Evolutionary conservation across 768 basidiomycete genomes (phyloP), one percentile per base, ranked within the genome.

Genomic region (Candolleomyces efflorescens): DNA sequence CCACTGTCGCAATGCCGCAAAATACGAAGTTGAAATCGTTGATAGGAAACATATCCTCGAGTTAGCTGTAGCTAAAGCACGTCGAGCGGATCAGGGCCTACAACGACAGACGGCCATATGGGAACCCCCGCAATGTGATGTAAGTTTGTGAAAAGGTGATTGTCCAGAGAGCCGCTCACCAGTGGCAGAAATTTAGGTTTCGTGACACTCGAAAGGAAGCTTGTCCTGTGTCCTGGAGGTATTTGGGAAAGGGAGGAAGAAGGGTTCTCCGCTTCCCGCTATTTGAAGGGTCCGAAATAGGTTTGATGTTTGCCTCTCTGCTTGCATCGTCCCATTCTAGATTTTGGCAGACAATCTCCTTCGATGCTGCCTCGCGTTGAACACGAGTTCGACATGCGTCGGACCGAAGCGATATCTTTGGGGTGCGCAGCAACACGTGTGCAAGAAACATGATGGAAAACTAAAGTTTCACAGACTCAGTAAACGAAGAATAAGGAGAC

Each of bases 1-100:
- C 82, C 61, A 84, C 77, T 15, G 83, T 83, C 27, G 83, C 82
- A 56, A 85, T 72, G 59, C 82, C 80, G 53, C 77, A 80, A 55
- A 82, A 76, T 26, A 82, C 78, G 58, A 82, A 73, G 68, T 79
- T 82, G 65, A 83, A 73, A 59, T 84, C 83, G 53, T 71, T 71
- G 15, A 78, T 73, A 52, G 81, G 79, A 60, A 83, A 68, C 79
- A 82, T 84, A 39, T 39, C 27, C 27, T 36, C 24, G 17, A 51
- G 22, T 15, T 23, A 45, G n/a, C 22, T n/a, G 22, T 26, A 27
- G 44, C 22, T n/a, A 13, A 17, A 27, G 44, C 2, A 17, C 15
- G 22, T 44, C 46, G 54, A 46, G 32, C 44, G 44, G 54, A 55
- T 55, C 43, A 45, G 12, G 53, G n/a, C 27, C 26, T 27, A 27